phyloP scores from a whole-genome alignment of 2,329 filamentous ascomycete species.

The Escovopsis sp. region DNA sequence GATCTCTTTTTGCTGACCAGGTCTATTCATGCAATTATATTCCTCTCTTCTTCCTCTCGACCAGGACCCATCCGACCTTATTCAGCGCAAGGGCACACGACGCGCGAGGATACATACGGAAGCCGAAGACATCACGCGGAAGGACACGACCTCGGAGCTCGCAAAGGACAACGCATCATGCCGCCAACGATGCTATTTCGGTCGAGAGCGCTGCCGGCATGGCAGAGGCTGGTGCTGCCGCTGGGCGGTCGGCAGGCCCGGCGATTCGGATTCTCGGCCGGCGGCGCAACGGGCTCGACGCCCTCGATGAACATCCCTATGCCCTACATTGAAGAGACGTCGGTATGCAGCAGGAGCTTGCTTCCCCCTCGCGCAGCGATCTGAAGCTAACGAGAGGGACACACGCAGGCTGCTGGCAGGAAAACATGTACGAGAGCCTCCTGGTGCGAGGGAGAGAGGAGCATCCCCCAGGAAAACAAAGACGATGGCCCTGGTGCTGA shows the following conservation, averaged over 20 bases:
- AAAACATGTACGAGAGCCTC: slow-evolving; percentile 47
- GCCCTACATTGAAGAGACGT: slow-evolving; percentile 38
- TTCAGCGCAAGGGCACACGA: too few relatives aligned
- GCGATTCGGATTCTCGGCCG: slow-evolving; percentile 28
- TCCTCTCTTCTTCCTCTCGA: too few relatives aligned
- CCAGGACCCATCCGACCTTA: too few relatives aligned
- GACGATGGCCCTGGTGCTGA: slow-evolving; percentile 5
- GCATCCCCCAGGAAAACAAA: neutral
- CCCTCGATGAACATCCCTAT: slow-evolving; percentile 32
- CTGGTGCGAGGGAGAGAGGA: too few relatives aligned
- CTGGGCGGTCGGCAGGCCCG: slow-evolving; percentile 12
- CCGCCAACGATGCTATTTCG: slow-evolving; percentile 15
- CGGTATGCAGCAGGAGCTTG: slow-evolving; percentile 15
- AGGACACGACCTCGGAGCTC: too few relatives aligned
- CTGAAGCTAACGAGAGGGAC: slow-evolving; percentile 15
- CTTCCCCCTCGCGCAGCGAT: neutral
- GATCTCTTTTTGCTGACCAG: too few relatives aligned
- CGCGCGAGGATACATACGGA: too few relatives aligned
- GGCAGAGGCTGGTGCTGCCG: slow-evolving; percentile 16
- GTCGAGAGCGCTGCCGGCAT: slow-evolving; percentile 14
- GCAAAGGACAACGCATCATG: too few relatives aligned
- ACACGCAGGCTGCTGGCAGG: slow-evolving; percentile 58
- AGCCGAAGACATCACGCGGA: too few relatives aligned
- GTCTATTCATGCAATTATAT: too few relatives aligned
- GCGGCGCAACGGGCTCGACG: slow-evolving; percentile 13